Evolutionary conservation across 108 stramenopile genomes (phyloP).

Genomic region (Pseudonitzschia delicatissima): DNA sequence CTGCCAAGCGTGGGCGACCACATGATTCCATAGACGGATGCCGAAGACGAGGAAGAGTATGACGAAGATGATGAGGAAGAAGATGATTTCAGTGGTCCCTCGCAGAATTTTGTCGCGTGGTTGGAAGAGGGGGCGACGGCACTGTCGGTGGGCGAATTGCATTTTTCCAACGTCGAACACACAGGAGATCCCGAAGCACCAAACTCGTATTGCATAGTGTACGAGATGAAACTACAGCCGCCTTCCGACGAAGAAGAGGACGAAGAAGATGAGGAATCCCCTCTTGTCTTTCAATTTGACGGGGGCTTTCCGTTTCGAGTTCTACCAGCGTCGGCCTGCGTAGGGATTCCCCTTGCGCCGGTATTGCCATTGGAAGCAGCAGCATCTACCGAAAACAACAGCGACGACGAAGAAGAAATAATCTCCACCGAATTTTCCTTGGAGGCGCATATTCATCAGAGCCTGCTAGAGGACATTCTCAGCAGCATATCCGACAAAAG

Average conservation of each 20-base stretch:
- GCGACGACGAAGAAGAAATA: background rate
- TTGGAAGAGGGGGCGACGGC: slow-evolving; percentile 4
- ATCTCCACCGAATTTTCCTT: background rate
- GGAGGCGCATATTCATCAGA: background rate
- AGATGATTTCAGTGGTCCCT: background rate
- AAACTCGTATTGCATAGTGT: background rate
- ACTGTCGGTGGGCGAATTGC: background rate
- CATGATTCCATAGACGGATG: background rate
- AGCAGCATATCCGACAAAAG: background rate
- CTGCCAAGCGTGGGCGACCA: background rate
- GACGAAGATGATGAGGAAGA: background rate
- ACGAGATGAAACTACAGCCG: background rate
- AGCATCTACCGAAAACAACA: background rate
- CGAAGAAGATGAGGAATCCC: background rate
- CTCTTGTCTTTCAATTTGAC: background rate
- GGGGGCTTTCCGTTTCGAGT: slow-evolving; percentile 4
- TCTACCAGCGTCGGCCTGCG: background rate
- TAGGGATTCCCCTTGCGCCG: background rate
- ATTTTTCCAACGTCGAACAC: slow-evolving; percentile 6
- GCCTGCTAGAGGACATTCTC: background rate
- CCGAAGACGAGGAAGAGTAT: background rate
- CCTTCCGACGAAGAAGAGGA: background rate
- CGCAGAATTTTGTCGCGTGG: slow-evolving; percentile 1
- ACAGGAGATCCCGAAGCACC: background rate
- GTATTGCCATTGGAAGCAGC: background rate